Evolutionary conservation across 441 rosid species (phyloP).

Genomic region (Isatis lusitanica): DNA sequence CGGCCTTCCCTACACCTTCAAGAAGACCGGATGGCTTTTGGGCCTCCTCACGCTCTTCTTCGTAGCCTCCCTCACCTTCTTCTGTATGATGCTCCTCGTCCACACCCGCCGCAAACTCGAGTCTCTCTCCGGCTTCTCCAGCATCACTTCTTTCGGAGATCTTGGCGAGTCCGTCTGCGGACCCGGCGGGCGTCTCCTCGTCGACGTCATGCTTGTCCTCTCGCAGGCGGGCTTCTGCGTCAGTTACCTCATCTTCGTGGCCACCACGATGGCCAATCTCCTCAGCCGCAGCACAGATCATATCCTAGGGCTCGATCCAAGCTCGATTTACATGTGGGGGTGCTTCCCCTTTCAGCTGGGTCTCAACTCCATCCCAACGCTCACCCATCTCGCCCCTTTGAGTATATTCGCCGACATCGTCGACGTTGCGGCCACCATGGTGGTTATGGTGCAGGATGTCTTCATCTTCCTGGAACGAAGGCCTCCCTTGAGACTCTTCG

Average conservation of each 20-base stretch:
- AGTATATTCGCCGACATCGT: conserved; percentile 71
- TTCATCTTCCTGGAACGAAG: conserved; percentile 39
- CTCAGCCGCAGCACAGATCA: conserved; percentile 22
- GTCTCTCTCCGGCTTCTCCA: conserved; percentile 44
- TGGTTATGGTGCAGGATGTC: conserved; percentile 64
- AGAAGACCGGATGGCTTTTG: conserved; percentile 58
- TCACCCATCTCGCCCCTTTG: conserved; percentile 70
- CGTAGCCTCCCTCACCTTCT: conserved; percentile 54
- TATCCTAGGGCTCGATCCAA: conserved; percentile 46
- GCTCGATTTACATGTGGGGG: conserved; percentile 53
- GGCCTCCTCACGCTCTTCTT: conserved; percentile 49
- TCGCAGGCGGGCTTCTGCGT: conserved; percentile 64
- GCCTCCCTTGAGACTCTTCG: conserved; percentile 48
- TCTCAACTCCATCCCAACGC: conserved; percentile 56
- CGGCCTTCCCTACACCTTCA: conserved; percentile 68
- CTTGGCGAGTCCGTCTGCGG: conserved; percentile 61
- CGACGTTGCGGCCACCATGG: conserved; percentile 58
- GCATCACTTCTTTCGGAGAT: conserved; percentile 66
- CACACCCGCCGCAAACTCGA: conserved; percentile 67
- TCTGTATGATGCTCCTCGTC: conserved; percentile 77
- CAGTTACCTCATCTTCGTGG: conserved; percentile 58
- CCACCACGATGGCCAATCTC: conserved; percentile 56
- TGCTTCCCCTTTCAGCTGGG: conserved; percentile 73
- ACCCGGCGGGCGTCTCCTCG: conserved; percentile 46
- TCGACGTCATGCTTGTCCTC: conserved; percentile 55